Evolutionary conservation across 805 yeast genomes (phyloP).

Genomic region (Teunomyces stri): DNA sequence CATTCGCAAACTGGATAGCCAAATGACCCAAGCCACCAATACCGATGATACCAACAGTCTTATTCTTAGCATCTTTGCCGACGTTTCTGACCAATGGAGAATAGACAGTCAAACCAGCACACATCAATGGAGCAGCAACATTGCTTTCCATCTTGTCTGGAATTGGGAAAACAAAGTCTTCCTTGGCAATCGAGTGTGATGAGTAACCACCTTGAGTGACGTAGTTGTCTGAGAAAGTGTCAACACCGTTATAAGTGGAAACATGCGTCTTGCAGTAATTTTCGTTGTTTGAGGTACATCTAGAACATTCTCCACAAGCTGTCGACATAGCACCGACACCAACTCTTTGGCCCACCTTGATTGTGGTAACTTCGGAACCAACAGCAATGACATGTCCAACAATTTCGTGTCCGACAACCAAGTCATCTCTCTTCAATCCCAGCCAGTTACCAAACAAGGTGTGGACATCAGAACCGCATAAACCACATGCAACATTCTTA

Average conservation of each 20-base stretch:
- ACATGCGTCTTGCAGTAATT: conserved; percentile 34
- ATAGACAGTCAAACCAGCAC: conserved; percentile 75
- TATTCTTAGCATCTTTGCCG: conserved; percentile 40
- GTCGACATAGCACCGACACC: conserved; percentile 74
- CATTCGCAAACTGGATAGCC: conserved; percentile 56
- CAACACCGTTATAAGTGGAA: conserved; percentile 22
- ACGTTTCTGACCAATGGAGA: conserved; percentile 56
- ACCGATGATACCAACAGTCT: conserved; percentile 52
- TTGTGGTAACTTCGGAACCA: conserved; percentile 53
- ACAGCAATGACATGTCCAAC: conserved; percentile 44
- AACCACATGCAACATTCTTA: conserved; percentile 27
- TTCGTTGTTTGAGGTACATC: conserved; percentile 22
- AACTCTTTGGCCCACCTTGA: conserved; percentile 69
- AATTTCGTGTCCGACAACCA: conserved; percentile 49
- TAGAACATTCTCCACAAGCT: conserved; percentile 46
- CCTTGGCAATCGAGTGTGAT: conserved; percentile 62
- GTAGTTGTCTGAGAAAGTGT: conserved; percentile 33
- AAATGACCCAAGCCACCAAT: conserved; percentile 59
- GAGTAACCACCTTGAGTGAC: conserved; percentile 72
- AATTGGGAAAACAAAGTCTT: conserved; percentile 60
- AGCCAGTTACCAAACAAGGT: conserved; percentile 54
- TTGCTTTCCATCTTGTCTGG: conserved; percentile 49
- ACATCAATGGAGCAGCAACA: conserved; percentile 68
- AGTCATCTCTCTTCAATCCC: conserved; percentile 28
- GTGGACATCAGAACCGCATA: conserved; percentile 65